phyloP scores from a whole-genome alignment of 2,329 filamentous ascomycete species.

The Fusarium coicis region DNA sequence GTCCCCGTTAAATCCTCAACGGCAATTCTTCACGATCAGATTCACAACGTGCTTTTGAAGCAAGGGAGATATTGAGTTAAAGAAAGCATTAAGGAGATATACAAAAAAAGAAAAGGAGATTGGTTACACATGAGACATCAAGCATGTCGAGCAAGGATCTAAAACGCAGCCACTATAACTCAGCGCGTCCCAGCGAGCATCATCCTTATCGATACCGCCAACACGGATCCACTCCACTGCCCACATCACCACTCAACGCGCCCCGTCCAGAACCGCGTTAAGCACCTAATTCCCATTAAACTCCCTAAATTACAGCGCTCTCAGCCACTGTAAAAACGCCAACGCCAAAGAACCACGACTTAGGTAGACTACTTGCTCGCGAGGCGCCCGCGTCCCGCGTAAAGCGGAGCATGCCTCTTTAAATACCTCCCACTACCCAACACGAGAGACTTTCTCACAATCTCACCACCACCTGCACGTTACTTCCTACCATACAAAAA shows the following conservation, averaged over 20 bases:
- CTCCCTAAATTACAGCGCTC: constrained; percentile 5
- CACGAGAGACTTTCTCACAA: constrained; percentile 26
- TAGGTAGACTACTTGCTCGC: constrained; percentile 16
- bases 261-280: constrained; percentile 20
- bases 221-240: not conserved
- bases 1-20: constrained; percentile 5
- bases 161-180: constrained; percentile 27
- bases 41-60: not conserved
- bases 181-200: constrained; percentile 32
- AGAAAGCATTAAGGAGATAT: not conserved
- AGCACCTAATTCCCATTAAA: constrained; percentile 8
- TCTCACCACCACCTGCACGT: constrained; percentile 3
- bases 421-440: constrained; percentile 39
- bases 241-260: constrained; percentile 31
- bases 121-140: constrained; percentile 3
- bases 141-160: constrained; percentile 26
- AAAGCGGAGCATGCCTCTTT: constrained; percentile 31
- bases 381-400: constrained; percentile 22
- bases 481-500: constrained; percentile 1
- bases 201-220: constrained; percentile 31
- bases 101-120: not conserved
- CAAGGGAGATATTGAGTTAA: not conserved
- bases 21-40: not conserved
- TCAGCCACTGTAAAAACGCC: constrained; percentile 21
- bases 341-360: constrained; percentile 32